Conservation (phyloP, 352 stramenopile genomes). For the Phytophthora boehmeriae region DNA sequence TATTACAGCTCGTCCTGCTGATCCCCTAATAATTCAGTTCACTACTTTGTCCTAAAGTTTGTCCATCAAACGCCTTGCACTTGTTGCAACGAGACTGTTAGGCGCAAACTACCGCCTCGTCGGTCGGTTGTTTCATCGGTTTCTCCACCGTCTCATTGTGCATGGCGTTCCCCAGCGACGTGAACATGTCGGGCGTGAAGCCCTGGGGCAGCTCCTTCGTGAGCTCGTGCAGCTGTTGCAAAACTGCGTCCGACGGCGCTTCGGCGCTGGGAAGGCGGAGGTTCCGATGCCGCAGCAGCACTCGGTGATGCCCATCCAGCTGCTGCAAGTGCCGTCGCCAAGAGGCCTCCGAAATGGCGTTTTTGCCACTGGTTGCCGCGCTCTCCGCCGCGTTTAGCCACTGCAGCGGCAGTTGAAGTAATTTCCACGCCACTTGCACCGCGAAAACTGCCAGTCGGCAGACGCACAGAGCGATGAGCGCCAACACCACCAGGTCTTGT, state of each 20-base stretch:
- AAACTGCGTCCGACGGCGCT: slow-evolving; percentile 30
- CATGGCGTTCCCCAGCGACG: slow-evolving; percentile 61
- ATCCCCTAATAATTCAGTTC: too few species aligned
- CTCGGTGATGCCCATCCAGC: slow-evolving; percentile 17
- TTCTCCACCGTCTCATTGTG: slow-evolving; percentile 34
- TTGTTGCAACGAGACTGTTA: too few species aligned
- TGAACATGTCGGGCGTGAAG: slow-evolving; percentile 68
- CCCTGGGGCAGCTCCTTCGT: slow-evolving; percentile 53
- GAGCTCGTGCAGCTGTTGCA: slow-evolving; percentile 42
- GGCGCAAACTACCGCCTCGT: too few species aligned
- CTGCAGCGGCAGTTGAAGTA: slow-evolving; percentile 30
- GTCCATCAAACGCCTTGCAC: too few species aligned
- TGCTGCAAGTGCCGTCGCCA: slow-evolving; percentile 27
- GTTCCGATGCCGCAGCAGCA: slow-evolving; percentile 11
- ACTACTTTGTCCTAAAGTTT: too few species aligned
- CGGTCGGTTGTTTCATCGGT: too few species aligned
- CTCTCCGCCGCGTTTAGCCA: slow-evolving; percentile 23
- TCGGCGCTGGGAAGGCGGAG: slow-evolving; percentile 29
- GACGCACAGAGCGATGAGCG: slow-evolving; percentile 40
- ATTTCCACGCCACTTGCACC: slow-evolving; percentile 31
- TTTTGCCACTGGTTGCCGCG: slow-evolving; percentile 19
- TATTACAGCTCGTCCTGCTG: too few species aligned
- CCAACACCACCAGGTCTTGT: slow-evolving; percentile 52
- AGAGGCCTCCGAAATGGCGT: slow-evolving; percentile 9
- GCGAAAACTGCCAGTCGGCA: slow-evolving; percentile 34